These are phyloP conservation scores for Camillea tinctor DNA, from an alignment of 2,329 filamentous ascomycete genomes.

Conservation along the genomic window DNA sequence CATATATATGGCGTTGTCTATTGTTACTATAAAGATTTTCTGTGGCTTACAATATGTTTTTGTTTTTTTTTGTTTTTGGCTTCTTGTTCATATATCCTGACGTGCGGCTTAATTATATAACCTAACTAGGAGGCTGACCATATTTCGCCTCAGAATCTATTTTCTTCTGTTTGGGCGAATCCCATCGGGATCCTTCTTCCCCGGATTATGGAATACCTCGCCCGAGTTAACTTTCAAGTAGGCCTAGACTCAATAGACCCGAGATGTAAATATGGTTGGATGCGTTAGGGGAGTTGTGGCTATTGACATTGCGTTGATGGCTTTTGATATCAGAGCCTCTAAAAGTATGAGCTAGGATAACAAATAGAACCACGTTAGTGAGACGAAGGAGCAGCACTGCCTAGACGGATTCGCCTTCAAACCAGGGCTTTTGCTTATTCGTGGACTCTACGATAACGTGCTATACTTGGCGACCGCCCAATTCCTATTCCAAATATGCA, in stretches of 20 bases:
- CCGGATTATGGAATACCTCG: slow-evolving; percentile 3
- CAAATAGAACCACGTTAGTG: neutral
- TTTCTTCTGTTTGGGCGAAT: neutral
- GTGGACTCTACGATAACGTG: neutral
- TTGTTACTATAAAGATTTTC: neutral
- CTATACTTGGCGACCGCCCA: neutral
- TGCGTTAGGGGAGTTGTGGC: neutral
- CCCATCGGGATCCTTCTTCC: slow-evolving; percentile 1
- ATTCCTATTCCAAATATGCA: neutral
- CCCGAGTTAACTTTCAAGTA: slow-evolving; percentile 10
- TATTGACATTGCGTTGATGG: neutral
- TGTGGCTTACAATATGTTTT: neutral
- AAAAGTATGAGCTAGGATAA: neutral
- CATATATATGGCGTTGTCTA: neutral
- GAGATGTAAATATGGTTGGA: too few species aligned
- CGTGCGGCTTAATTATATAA: neutral
- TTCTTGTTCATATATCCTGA: neutral
- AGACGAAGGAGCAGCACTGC: neutral
- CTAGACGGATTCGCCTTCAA: neutral
- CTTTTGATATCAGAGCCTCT: neutral
- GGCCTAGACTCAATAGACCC: neutral
- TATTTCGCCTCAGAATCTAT: neutral
- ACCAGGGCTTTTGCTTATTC: neutral
- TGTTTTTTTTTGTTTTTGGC: too few species aligned
- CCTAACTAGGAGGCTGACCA: neutral